Conservation (phyloP, 768 basidiomycete genomes). For the Tylopilus subfusipes region DNA sequence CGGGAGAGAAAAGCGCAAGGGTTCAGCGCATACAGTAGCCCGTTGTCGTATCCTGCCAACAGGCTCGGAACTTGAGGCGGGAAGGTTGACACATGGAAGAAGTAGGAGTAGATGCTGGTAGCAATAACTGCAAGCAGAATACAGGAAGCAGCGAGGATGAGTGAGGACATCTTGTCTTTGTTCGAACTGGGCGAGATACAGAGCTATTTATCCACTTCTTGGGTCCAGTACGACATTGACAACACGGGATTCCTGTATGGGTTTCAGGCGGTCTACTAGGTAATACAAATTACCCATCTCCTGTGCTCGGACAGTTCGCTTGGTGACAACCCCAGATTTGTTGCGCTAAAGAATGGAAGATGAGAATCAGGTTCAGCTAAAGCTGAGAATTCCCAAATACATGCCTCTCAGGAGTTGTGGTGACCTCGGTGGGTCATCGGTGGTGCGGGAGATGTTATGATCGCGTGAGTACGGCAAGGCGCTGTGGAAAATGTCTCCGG, state of each 20-base stretch:
- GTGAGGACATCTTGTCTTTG: neutral
- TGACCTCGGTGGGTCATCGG: neutral
- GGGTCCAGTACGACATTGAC: neutral
- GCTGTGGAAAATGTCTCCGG: neutral
- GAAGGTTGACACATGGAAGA: neutral
- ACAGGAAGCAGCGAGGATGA: neutral
- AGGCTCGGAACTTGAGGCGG: conserved; percentile 10
- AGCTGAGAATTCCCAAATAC: neutral
- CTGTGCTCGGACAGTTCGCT: neutral
- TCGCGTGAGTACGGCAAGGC: neutral
- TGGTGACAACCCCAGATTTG: neutral
- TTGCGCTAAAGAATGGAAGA: neutral
- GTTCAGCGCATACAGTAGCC: conserved; percentile 10
- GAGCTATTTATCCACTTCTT: conserved; percentile 5
- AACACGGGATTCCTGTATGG: neutral
- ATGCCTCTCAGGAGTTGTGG: neutral
- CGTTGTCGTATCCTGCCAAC: conserved; percentile 17
- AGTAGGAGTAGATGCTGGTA: neutral
- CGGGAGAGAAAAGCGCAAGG: conserved; percentile 13
- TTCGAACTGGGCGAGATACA: neutral
- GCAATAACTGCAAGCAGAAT: neutral
- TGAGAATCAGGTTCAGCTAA: neutral
- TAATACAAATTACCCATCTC: neutral
- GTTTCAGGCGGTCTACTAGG: neutral
- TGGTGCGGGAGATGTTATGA: neutral